phyloP scores from a whole-genome alignment of 345 rosid species.

The Xanthoceras sorbifolium region DNA sequence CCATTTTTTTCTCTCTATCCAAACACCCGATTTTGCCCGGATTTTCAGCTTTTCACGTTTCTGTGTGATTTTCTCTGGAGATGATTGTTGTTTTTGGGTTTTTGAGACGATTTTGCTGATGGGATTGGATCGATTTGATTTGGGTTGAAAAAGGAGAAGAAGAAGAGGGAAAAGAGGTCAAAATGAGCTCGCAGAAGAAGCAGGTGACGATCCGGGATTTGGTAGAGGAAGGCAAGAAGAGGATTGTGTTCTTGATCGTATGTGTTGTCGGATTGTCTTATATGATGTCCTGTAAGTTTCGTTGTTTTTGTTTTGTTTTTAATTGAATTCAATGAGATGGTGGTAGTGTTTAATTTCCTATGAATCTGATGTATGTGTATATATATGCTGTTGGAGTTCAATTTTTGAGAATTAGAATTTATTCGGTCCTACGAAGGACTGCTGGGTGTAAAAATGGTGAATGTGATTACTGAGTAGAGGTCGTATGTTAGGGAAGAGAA shows the following conservation, averaged over 20 bases:
- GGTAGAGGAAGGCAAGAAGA: constrained; percentile 95
- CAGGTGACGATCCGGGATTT: constrained; percentile 69
- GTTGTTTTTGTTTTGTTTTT: neutral
- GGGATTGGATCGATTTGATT: constrained; percentile 18
- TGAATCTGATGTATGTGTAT: neutral
- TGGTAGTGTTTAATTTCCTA: neutral
- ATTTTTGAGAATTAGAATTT: neutral
- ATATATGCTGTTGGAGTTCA: neutral
- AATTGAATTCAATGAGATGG: neutral
- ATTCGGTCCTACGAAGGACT: no score
- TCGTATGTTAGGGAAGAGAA: neutral
- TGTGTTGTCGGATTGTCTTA: constrained; percentile 94
- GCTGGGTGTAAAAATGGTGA: neutral
- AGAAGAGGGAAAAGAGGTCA: no score
- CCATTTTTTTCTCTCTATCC: constrained; percentile 9
- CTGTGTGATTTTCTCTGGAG: constrained; percentile 2
- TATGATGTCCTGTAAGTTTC: constrained; percentile 79
- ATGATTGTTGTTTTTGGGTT: neutral
- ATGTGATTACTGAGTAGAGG: neutral
- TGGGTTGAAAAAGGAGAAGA: neutral
- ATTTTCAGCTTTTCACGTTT: constrained; percentile 14
- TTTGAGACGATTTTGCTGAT: neutral
- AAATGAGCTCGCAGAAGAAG: constrained; percentile 64
- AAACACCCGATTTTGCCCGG: neutral
- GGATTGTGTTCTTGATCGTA: constrained; percentile 76